A percentile compares a stretch with the other conserved stretches of the same genome.
These are phyloP conservation scores for Drechslerella stenobrocha DNA, from an alignment of 2,329 filamentous ascomycete genomes.

Conservation along the genomic window DNA sequence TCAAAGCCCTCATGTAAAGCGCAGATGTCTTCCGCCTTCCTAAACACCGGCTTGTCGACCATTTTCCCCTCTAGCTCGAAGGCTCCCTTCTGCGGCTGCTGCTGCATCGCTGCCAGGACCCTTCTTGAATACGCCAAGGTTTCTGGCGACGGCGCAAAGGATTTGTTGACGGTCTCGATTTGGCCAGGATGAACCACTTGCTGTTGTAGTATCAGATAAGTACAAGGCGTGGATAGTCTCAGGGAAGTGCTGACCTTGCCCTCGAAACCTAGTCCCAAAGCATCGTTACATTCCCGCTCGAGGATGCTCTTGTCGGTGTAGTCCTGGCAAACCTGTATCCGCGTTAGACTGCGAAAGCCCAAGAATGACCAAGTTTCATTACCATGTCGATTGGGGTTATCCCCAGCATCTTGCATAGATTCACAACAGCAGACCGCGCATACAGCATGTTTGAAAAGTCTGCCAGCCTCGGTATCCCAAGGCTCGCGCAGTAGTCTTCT, in stretches of 20 bases:
- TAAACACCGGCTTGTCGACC: constrained; percentile 34
- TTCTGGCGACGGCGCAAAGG: constrained; percentile 9
- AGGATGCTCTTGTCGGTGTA: constrained; percentile 13
- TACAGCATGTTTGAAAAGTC: constrained; percentile 29
- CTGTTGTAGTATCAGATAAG: constrained; percentile 10
- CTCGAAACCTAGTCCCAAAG: constrained; percentile 25
- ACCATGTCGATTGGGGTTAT: constrained; percentile 39
- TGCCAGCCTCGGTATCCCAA: constrained; percentile 20
- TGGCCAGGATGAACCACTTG: constrained; percentile 41
- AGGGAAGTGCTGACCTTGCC: no score
- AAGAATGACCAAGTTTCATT: background rate
- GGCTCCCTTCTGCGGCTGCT: constrained; percentile 10
- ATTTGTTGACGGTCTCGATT: constrained; percentile 27
- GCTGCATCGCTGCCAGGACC: constrained; percentile 6
- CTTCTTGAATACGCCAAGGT: constrained; percentile 14
- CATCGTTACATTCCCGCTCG: constrained; percentile 21
- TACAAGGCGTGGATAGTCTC: background rate
- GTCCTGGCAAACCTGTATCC: constrained; percentile 32
- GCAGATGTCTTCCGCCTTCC: constrained; percentile 27
- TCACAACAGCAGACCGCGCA: constrained; percentile 24
- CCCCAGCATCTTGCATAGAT: constrained; percentile 13
- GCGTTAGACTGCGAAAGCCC: background rate
- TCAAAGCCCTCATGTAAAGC: constrained; percentile 12
- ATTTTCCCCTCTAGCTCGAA: constrained; percentile 43
- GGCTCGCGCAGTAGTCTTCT: constrained; percentile 34